Percentiles rank a stretch among this genome's conserved stretches.
phyloP scores from a whole-genome alignment of 495 filamentous ascomycete genomes.

The Daldinia loculata region DNA sequence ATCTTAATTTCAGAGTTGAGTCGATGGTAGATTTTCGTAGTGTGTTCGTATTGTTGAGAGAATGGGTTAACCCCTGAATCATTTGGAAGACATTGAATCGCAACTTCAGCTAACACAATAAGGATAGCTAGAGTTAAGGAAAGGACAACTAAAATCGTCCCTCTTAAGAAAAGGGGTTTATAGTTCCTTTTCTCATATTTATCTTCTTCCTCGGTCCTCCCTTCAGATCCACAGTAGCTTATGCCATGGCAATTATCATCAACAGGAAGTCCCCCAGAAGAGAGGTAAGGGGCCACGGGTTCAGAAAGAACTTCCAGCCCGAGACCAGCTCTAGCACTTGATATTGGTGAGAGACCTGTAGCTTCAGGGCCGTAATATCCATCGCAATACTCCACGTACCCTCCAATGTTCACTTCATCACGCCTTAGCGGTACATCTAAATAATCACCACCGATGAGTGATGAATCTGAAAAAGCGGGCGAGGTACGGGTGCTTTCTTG shows the following conservation, averaged over 20 bases:
- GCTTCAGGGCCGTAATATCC: constrained; percentile 34
- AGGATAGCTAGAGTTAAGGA: constrained; percentile 26
- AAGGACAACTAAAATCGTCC: constrained; percentile 21
- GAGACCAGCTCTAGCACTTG: constrained; percentile 30
- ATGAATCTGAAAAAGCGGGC: constrained; percentile 37
- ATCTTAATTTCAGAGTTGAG: not conserved
- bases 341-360: constrained; percentile 17
- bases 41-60: constrained; percentile 18
- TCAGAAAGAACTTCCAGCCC: constrained; percentile 33
- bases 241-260: constrained; percentile 28
- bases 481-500: constrained; percentile 19
- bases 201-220: constrained; percentile 30
- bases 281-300: constrained; percentile 9
- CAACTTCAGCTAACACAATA: constrained; percentile 31
- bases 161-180: constrained; percentile 32
- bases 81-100: constrained; percentile 39
- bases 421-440: constrained; percentile 33
- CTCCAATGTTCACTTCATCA: constrained; percentile 25
- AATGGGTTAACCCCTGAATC: constrained; percentile 4
- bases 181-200: constrained; percentile 25
- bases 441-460: constrained; percentile 31
- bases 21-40: constrained; percentile 21
- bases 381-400: constrained; percentile 20
- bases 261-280: constrained; percentile 24
- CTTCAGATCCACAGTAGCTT: constrained; percentile 40